Evolutionary conservation across 257 asterid genomes (phyloP), one percentile per base, ranked within the genome.

Genomic region (Plantago elongata): DNA sequence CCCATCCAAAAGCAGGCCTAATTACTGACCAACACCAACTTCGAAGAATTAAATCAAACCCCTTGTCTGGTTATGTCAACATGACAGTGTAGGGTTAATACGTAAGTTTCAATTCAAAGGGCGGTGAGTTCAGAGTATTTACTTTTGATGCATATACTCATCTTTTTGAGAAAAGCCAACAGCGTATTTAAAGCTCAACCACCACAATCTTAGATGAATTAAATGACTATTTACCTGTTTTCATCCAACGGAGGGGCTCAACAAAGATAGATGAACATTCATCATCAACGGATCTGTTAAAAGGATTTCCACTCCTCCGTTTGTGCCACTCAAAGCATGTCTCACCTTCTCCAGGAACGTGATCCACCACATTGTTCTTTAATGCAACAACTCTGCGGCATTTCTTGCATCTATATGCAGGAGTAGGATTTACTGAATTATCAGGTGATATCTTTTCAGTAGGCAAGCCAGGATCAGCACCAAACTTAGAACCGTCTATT

Each of bases 231-330:
- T 45, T 77, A 92, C 99, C 97, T 77, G 84, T 69, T 67, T 77
- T 80, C 99, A 92, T 92, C 99, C 97, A 92, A 61, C 85, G 86
- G 15, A 92, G 93, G 68, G 99, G 99, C 89, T 92, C 99, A 51
- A 92, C 82, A 71, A 93, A 93, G 76, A 93, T 57, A 34, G 97
- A 93, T 6, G 97, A 84, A 72, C 99, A 89, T 63, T 83, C 95
- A 18, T 68, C 66, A 1, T 79, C 90, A 10, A 67, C 83, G 13
- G 84, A 74, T 68, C 72, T 82, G 76, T 62, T 75, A 67, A 80
- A 84, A 49, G 72, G 82, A 63, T 74, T 80, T 54, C 95, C 87
- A 57, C 97, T 83, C 70, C 82, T 88, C 87, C 99, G 84, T 79
- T 82, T 87, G 72, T 79, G 77, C 99, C 99, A 93, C 42, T 70